Evolutionary conservation across 1,284 basidiomycete genomes (phyloP), one percentile per base, ranked within the genome.

Genomic region (Lentinus polychrous): DNA sequence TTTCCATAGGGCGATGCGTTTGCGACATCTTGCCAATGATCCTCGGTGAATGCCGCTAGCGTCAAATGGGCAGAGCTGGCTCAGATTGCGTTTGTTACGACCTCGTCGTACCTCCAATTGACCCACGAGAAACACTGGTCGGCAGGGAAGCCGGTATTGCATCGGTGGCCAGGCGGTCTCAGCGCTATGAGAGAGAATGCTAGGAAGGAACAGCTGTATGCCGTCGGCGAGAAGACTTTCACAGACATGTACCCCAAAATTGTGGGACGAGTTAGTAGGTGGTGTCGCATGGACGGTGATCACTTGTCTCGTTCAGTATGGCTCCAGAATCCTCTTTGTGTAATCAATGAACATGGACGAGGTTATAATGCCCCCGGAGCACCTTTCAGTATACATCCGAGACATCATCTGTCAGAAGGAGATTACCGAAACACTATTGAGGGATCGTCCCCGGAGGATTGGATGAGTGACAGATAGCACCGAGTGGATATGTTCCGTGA

Each of bases 1-100:
- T 65, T 65, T n/a, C 55, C 48, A 40, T 65, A 65, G 33, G 57
- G 34, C 17, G 57, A 38, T n/a, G 58, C 60, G 14, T 58, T 39
- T 5, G 46, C 49, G 45, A 63, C 35, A 23, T 50, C 55, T 50
- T 63, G n/a, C n/a, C n/a, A n/a, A n/a, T n/a, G 62, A 22, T 56
- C 61, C 4, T 57, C 52, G 8, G 22, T 24, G 8, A 52, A 33
- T 12, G 57, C 60, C 12, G 18, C 24, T n/a, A 3, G 14, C 6
- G 24, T 44, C 43, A 44, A n/a, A 23, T 27, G 27, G 27, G 27
- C 27, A 27, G 27, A 4, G 10, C 27, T 27, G 27, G 27, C 27
- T 27, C 27, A 10, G 10, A 27, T 27, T 10, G 27, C 27, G 10
- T 27, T 27, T 5, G 27, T 10, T 10, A 27, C 10, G 27, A 27